Base-by-base conservation (phyloP, 306 rosid species). In the Begonia fuchsioides region DNA sequence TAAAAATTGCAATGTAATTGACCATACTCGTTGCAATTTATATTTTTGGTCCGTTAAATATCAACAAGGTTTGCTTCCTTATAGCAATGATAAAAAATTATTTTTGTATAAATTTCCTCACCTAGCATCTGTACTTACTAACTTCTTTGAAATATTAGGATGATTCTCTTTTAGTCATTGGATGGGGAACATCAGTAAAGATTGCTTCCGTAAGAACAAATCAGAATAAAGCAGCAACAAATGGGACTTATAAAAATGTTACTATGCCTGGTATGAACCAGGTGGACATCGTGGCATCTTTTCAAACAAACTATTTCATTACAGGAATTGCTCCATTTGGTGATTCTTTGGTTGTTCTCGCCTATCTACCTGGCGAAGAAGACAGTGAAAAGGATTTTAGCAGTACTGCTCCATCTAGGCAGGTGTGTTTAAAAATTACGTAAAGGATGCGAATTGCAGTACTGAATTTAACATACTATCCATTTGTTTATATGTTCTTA, bases 311-410 rank as follows among this genome's bases (percentile, higher is more conserved):
- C 77, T 82, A 90, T 69, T 79, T 81, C 66, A 85, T 90, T 62
- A 76, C 98, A 17, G 98, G 98, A 63, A 62, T 90, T 68, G 94
- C 98, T 52, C 98, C 95, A 10, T 90, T 90, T 68, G 94, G 98
- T 56, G 93, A 90, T 69, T 54, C 86, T 62, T 62, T 90, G 82
- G 98, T 90, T 65, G 92, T 82, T 77, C 74, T 90, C 43, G 98
- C 98, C 48, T 90, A 81, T 71, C 75, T 90, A 63, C 83, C 85
- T 18, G 87, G 81, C 53, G 98, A 82, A 63, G 90, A 82, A 68
- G 93, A 76, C 50, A 80, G 79, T 55, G 85, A 82, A 65, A 79
- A 90, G 74, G 83, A 85, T 51, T 85, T 90, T 65, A 79, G 93
- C 64, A 73, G 84, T 65, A 50, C 70, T 39, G 67, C 80, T 68